Evolutionary conservation across 139 green algal species (phyloP), one percentile per base, ranked within the genome.

Genomic region (Desmodesmus armatus): DNA sequence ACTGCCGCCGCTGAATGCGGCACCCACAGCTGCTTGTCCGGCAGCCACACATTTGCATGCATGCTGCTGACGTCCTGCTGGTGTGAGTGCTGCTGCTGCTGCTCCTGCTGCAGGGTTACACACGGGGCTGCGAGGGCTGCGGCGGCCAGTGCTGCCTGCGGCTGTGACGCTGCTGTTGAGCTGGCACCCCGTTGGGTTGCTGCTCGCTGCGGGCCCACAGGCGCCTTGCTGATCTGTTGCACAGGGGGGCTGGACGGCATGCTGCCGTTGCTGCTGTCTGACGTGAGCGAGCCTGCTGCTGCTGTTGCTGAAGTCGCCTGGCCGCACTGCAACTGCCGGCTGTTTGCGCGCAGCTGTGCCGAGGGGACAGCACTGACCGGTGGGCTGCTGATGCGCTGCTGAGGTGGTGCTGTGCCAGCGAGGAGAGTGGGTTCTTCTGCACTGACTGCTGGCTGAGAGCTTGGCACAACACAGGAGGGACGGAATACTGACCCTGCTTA

Each of bases 1-100:
- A 35, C 39, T 71, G 75, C 9, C 58, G 76, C 31, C 43, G 76
- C 40, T 58, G 35, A n/a, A 3, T 53, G 23, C 3, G 76, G 55
- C 55, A 82, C 55, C 76, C 76, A 82, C 55, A 82, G 37, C 55
- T 82, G 76, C 47, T 71, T 82, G 76, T 82, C n/a, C 6, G 55
- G 76, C 33, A 82, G 35, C 76, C 76, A 82, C 53, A 82, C 37
- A 35, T 29, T 17, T 69, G 60, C 17, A 9, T 17, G 60, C 35
- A 6, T 19, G 67, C 47, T 25, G n/a, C 73, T 80, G 73, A 44
- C 31, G 27, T 27, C 23, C 39, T 78, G 21, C 21, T 29, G 21
- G 47, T 67, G 27, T 41, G 41, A n/a, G 44, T 80, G 73, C 35
- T 80, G 73, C 73, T 80, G 43, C 44, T 67, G 47, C 73, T 80